phyloP scores from a whole-genome alignment of 768 basidiomycete species.

The Nevesoporus exiguus region DNA sequence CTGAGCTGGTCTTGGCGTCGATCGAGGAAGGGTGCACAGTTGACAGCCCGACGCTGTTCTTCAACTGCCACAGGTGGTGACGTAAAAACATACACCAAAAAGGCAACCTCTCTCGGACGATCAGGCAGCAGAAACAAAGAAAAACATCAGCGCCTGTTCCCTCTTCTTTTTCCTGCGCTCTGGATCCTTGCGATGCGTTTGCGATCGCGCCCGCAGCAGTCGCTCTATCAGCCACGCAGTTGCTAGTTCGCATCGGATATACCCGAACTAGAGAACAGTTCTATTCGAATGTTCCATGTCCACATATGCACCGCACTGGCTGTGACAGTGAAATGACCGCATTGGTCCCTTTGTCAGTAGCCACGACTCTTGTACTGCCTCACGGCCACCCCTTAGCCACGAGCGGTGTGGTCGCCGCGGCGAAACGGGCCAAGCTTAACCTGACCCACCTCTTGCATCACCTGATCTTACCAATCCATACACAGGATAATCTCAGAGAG shows the following conservation, averaged over 20 bases:
- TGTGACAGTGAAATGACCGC: no score
- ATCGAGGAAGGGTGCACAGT: no score
- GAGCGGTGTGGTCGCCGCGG: background rate
- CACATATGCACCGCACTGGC: conserved; percentile 9
- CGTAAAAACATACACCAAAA: conserved; percentile 1
- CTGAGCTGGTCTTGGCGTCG: background rate
- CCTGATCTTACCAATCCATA: background rate
- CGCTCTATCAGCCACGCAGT: background rate
- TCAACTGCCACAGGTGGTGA: background rate
- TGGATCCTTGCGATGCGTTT: background rate
- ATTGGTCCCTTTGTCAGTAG: no score
- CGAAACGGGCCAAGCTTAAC: background rate
- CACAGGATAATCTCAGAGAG: no score
- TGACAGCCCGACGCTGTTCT: no score
- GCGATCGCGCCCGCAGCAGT: background rate
- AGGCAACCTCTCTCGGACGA: conserved; percentile 12
- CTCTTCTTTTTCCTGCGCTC: background rate
- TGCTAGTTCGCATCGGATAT: conserved; percentile 9
- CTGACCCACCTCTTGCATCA: background rate
- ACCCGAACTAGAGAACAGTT: conserved; percentile 20
- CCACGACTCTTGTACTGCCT: conserved; percentile 8
- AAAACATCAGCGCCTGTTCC: background rate
- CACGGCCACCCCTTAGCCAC: background rate
- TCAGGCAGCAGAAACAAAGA: background rate
- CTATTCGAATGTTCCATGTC: conserved; percentile 29